Evolutionary conservation across 306 rosid genomes (phyloP), one percentile per base, ranked within the genome.

Genomic region (Erythrophleum fordii): DNA sequence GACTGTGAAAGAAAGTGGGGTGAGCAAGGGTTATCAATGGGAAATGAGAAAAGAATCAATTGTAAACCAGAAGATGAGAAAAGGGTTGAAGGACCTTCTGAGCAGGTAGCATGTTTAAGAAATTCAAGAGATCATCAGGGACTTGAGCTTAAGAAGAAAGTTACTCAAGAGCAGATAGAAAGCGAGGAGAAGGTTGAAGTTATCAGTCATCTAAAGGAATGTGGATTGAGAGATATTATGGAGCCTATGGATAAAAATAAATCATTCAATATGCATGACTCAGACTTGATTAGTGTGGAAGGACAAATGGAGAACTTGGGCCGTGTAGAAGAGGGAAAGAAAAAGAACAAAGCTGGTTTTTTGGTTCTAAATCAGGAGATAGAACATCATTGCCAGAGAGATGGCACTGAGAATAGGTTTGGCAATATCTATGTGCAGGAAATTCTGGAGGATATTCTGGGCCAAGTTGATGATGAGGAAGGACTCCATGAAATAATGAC

Each of bases 311-410:
- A 79, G 77, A 62, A 70, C 72, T 51, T 37, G 64, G 83, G 80
- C 73, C 48, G 55, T 80, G 72, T 78, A 48, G 92, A 82, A 45
- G 80, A 81, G 53, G 75, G 45, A 83, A 87, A 69, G 65, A 77
- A 58, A 74, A 76, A 25, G 68, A 49, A 60, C 22, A 75, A 85
- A 45, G 85, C 69, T 79, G 77, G 75, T 68, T 74, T 83, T 73
- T 82, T 45, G 81, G 90, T 86, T 85, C 73, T 81, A 53, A 76
- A 49, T 79, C 88, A n/a, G 53, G 90, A 81, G 80, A 75, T 60
- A 28, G 82, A 76, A 68, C 59, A 64, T 84, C 48, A 77, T 62
- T 80, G 10, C 77, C 55, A 48, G 49, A 84, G 73, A 73, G 88
- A 86, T 61, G 86, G 70, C 56, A 70, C 35, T 76, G 87, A 73